phyloP scores from a whole-genome alignment of 768 basidiomycete genomes.

The Tulasnella calospora region DNA sequence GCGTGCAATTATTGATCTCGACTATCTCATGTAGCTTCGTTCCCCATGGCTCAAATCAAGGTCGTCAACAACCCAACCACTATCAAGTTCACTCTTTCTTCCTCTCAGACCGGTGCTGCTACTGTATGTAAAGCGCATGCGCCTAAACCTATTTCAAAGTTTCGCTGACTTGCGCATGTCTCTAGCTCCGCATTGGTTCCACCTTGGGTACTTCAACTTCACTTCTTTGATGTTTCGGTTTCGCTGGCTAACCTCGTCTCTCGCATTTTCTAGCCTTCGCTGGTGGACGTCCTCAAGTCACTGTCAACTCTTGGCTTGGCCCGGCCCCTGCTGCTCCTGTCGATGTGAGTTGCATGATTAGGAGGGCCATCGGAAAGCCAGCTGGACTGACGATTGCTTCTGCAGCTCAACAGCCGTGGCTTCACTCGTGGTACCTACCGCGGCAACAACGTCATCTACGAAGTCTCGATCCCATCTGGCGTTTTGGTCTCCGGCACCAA shows the following conservation, averaged over 20 bases:
- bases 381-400: conserved; percentile 29
- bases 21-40: conserved; percentile 33
- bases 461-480: conserved; percentile 33
- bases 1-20: not conserved
- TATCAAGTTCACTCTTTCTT: conserved; percentile 30
- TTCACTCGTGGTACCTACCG: conserved; percentile 52
- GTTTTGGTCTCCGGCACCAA: conserved; percentile 42
- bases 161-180: not conserved
- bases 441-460: conserved; percentile 33
- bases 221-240: not conserved
- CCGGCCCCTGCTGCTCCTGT: conserved; percentile 39
- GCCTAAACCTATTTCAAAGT: not conserved
- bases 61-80: conserved; percentile 46
- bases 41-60: conserved; percentile 50
- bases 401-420: conserved; percentile 44
- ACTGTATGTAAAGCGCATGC: conserved; percentile 31
- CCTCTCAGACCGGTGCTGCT: conserved; percentile 45
- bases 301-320: conserved; percentile 46
- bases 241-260: not conserved
- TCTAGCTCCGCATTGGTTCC: not conserved
- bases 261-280: conserved; percentile 45
- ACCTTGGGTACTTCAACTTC: not conserved
- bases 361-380: not conserved
- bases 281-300: conserved; percentile 46
- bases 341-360: not conserved